These are phyloP conservation scores for Penicillium rolfsii DNA, from an alignment of 2,329 filamentous ascomycete species.

Conservation along the genomic window DNA sequence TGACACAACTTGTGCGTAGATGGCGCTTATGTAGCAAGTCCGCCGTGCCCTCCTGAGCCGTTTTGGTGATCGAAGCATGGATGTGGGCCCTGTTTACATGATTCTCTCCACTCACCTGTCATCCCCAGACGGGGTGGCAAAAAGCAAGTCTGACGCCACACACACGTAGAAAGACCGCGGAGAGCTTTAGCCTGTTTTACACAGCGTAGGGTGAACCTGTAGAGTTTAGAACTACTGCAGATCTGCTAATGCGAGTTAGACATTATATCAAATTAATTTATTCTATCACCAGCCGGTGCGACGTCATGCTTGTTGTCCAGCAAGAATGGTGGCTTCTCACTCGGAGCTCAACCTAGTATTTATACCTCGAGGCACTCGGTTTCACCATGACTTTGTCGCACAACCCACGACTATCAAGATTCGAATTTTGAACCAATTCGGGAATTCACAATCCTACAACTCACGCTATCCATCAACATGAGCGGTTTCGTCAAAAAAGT, in stretches of 20 bases:
- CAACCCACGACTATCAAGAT: no score
- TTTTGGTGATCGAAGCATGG: background rate
- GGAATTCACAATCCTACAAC: background rate
- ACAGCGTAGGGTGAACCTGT: background rate
- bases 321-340: background rate
- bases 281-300: background rate
- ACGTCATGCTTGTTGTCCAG: background rate
- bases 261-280: background rate
- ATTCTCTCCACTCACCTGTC: background rate
- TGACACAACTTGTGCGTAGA: background rate
- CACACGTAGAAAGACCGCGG: no score
- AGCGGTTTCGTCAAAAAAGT: background rate
- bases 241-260: background rate
- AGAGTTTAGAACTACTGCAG: no score
- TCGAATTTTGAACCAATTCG: background rate
- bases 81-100: background rate
- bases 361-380: background rate
- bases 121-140: background rate
- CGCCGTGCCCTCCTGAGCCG: background rate
- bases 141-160: background rate
- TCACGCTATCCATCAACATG: background rate
- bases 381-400: no score
- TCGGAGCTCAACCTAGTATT: background rate
- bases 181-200: background rate
- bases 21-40: background rate